These are phyloP conservation scores for Epipyxis sp. DNA, from an alignment of 108 stramenopile genomes.

Conservation along the genomic window DNA sequence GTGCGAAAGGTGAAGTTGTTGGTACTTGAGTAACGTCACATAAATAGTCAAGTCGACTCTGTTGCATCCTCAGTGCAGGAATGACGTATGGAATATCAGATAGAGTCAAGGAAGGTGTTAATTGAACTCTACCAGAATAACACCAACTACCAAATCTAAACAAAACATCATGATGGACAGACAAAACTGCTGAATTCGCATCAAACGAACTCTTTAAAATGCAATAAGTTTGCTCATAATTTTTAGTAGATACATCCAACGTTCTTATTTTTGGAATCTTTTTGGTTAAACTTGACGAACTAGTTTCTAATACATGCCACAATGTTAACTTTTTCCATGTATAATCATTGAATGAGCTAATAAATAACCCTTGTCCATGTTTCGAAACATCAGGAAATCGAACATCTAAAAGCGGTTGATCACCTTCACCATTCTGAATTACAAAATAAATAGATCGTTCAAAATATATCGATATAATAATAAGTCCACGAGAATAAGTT, in stretches of 20 bases:
- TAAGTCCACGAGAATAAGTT: slow-evolving; percentile 60
- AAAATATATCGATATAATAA: slow-evolving; percentile 63
- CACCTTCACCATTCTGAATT: slow-evolving; percentile 54
- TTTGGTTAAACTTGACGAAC: neutral
- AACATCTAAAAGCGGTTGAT: slow-evolving; percentile 68
- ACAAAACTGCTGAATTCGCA: neutral
- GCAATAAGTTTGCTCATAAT: slow-evolving; percentile 65
- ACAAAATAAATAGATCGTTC: slow-evolving; percentile 63
- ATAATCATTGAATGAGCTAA: slow-evolving; percentile 46
- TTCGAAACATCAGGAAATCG: slow-evolving; percentile 62
- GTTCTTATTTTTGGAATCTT: slow-evolving; percentile 28
- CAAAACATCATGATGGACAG: slow-evolving; percentile 52
- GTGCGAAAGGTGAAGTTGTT: slow-evolving; percentile 47
- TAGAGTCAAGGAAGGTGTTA: slow-evolving; percentile 51
- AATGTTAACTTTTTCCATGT: slow-evolving; percentile 46
- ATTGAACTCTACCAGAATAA: slow-evolving; percentile 60
- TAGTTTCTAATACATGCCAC: slow-evolving; percentile 42
- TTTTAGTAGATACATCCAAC: slow-evolving; percentile 47
- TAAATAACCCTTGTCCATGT: slow-evolving; percentile 39
- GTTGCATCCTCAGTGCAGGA: slow-evolving; percentile 64
- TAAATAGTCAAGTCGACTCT: slow-evolving; percentile 57
- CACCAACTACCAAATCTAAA: slow-evolving; percentile 69
- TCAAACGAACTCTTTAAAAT: slow-evolving; percentile 44
- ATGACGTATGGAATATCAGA: slow-evolving; percentile 63
- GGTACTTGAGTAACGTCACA: slow-evolving; percentile 54